Evolutionary conservation across 805 yeast genomes (phyloP), one percentile per base, ranked within the genome.

Genomic region (Myxozyma lipomycoides): DNA sequence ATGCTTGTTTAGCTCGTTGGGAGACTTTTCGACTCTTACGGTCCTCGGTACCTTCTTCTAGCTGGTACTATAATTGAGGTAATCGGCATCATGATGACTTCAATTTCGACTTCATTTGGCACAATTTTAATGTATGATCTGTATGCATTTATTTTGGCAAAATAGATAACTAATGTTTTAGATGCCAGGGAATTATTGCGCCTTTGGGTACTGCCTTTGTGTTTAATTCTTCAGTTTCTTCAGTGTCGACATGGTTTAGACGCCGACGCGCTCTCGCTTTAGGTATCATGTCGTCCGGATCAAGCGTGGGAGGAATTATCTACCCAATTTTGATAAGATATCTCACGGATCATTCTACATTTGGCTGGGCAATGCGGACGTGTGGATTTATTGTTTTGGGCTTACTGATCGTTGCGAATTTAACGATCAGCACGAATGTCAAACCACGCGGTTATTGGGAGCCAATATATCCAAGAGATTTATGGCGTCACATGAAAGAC

Each of bases 41-140:
- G 58, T 21, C 58, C 58, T 10, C 34, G 58, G 23, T 50, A 50
- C 39, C 30, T 51, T 19, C 28, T 53, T 10, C 22, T 61, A 22
- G 44, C 45, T 2, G 67, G 66, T 5, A 55, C 62, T 3, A 24
- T 65, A 3, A 22, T 61, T 9, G 59, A 62, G 37, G 55, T 58
- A 25, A 55, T 61, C 18, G 63, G 67, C 3, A 52, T 67, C 43
- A 66, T 69, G 67, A 58, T 67, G 58, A 56, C 66, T 4, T 61
- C 67, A 23, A 56, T 67, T 43, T 73, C 77, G 39, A 64, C 64
- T 2, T 61, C 68, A 7, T 68, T 75, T 15, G 76, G 73, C 59
- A 84, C 80, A 50, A 74, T 81, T 48, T 68, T 81, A 32, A 62
- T 80, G 78, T 6, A 79, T 77, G 62, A 76, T 82, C 30, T 60